These are phyloP conservation scores for Aspergillus bombycis DNA, from an alignment of 2,329 filamentous ascomycete species.

Conservation along the genomic window DNA sequence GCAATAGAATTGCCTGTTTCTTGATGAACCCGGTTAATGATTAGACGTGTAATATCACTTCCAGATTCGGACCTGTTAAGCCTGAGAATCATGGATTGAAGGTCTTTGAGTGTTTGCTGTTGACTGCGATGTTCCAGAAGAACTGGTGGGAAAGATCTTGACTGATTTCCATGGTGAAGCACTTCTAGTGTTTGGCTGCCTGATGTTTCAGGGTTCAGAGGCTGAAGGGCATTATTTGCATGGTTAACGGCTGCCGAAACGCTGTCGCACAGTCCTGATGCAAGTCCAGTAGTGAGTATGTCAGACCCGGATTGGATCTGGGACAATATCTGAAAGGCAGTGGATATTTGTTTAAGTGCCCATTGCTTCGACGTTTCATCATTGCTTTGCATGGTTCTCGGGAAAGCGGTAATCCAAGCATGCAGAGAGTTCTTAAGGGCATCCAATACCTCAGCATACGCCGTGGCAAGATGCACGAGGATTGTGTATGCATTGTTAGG, in stretches of 20 bases:
- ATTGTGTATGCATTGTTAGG: constrained; percentile 38
- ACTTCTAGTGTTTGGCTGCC: constrained; percentile 32
- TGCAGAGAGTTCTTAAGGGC: constrained; percentile 72
- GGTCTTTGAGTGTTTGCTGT: constrained; percentile 62
- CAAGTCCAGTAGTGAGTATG: constrained; percentile 32
- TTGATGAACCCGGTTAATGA: constrained; percentile 66
- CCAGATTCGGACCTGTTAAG: constrained; percentile 51
- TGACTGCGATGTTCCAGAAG: constrained; percentile 69
- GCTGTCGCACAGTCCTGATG: constrained; percentile 72
- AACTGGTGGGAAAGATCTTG: constrained; percentile 60
- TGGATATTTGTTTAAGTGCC: constrained; percentile 75
- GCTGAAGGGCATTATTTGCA: constrained; percentile 32
- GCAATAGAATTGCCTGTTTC: constrained; percentile 65
- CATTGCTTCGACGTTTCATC: constrained; percentile 77
- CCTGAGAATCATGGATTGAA: constrained; percentile 64
- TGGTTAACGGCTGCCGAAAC: constrained; percentile 56
- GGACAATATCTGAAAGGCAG: constrained; percentile 68
- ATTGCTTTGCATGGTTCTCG: constrained; percentile 78
- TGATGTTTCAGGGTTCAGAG: constrained; percentile 25
- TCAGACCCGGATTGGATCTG: constrained; percentile 57
- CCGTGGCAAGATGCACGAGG: constrained; percentile 64
- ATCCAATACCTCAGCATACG: constrained; percentile 65
- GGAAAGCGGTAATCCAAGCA: constrained; percentile 79
- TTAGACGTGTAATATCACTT: constrained; percentile 61
- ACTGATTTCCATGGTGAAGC: constrained; percentile 24